Base-by-base conservation (phyloP, 2,329 filamentous ascomycete genomes). In the Zelopaecilomyces penicillatus region DNA sequence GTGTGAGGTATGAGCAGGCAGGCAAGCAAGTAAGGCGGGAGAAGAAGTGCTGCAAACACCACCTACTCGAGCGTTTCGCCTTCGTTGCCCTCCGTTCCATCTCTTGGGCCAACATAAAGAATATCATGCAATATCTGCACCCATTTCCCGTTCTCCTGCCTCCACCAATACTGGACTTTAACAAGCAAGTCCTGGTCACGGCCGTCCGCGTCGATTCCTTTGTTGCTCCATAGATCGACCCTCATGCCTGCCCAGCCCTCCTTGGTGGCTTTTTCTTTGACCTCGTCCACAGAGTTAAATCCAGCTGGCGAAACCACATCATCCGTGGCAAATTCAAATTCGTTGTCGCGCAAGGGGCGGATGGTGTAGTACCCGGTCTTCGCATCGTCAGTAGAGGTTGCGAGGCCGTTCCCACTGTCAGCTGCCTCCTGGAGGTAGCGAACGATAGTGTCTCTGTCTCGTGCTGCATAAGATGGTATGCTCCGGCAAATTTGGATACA, bases 151-250 rank as follows among this genome's bases (percentile, higher is more conserved):
- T 39, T 30, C 11, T 60, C 56, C 41, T 49, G 44, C 30, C 47
- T 52, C 57, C 54, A 61, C 59, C 58, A 61, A 30, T 62, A 61
- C 36, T 59, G 53, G 10, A 58, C 57, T 34, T 61, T 60, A 8
- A 59, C 51, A 30, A 61, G 11, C 10, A 54, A 36, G 35, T 46
- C 37, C 28, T 31, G 10, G 4, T 46, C 51, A 11, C 34, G 35
- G 3, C 40, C 48, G 9, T 26, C 26, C 4, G 34, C 43, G 9
- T 33, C 30, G 3, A n/a, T 39, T 56, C 57, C 26, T 51, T 19
- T 19, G 19, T 19, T 19, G 19, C 19, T 49, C 59, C 58, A 60
- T 30, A 61, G 38, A 37, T 60, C 56, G 3, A 59, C 57, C 32
- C 57, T 53, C 52, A 58, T 51, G 4, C 59, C 59, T 1, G 49